phyloP scores from a whole-genome alignment of 2,329 filamentous ascomycete species.

The Hysterium pulicare region DNA sequence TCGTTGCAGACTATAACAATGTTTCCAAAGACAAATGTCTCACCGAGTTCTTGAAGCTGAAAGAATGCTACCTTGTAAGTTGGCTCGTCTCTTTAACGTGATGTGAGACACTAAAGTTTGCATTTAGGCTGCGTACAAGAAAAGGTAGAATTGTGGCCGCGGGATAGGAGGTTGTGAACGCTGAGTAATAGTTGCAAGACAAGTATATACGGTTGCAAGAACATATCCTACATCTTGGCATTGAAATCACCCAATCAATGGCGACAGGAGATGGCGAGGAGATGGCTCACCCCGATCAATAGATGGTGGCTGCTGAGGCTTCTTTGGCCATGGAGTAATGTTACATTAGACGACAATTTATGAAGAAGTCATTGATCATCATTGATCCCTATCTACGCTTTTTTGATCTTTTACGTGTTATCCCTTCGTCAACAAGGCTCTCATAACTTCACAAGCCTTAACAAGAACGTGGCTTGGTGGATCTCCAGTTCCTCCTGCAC shows the following conservation, averaged over 20 bases:
- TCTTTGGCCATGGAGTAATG: no score
- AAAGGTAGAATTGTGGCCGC: no score
- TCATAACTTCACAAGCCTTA: conserved; percentile 71
- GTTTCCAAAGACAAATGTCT: conserved; percentile 88
- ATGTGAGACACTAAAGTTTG: conserved; percentile 8
- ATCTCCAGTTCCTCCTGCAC: conserved; percentile 82
- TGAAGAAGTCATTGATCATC: conserved; percentile 1
- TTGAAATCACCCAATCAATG: no score
- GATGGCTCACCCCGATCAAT: no score
- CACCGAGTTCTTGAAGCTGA: conserved; percentile 78
- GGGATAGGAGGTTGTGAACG: no score
- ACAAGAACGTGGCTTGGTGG: conserved; percentile 74
- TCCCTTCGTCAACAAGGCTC: not conserved
- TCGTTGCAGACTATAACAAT: conserved; percentile 84
- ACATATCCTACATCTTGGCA: no score
- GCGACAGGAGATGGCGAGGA: no score
- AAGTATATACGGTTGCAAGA: no score
- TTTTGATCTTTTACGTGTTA: conserved; percentile 1
- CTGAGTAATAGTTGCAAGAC: no score
- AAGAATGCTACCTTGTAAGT: conserved; percentile 81
- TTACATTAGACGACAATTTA: no score
- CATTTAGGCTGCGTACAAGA: conserved; percentile 27
- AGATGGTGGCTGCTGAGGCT: no score
- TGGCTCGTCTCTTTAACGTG: not conserved
- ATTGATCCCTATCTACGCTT: conserved; percentile 11